Base-by-base conservation (phyloP, 345 rosid genomes). In the Acer yangbiense region DNA sequence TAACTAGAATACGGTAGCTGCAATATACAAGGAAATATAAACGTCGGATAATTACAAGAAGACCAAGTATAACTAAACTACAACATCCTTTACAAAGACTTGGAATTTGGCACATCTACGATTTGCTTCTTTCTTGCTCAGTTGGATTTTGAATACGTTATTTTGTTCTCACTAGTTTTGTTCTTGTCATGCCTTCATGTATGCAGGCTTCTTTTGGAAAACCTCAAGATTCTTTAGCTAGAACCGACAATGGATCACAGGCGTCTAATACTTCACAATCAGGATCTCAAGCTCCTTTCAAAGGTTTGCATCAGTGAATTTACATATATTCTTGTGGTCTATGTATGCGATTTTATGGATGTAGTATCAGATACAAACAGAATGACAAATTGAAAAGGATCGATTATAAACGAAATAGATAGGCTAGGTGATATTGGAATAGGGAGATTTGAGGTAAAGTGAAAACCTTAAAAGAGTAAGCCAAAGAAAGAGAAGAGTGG, bases 141-240 rank as follows among this genome's bases (percentile, higher is more conserved):
- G 29, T 4, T 39, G 48, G 65, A 57, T 58, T 58, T 58, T 58
- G 21, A 27, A 16, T 12, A 7, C 9, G 11, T 58, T n/a, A 18
- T 18, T n/a, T 58, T 1, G 63, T 9, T 58, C 25, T 6, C 20
- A 20, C 25, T 79, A 25, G 60, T 61, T 32, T n/a, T 77, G 73
- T 60, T 72, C 17, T 67, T 4, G 78, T 50, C 48, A 44, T 85
- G 69, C 72, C 32, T 25, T 75, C 79, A 80, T 60, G 17, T 39
- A 20, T 46, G 70, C 68, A 95, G 98, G 96, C 87, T 83, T 81
- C 90, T 77, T 91, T 80, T 84, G 80, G 83, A 66, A 83, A 85
- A 78, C 83, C 86, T 46, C 93, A 86, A 81, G 93, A 86, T 29
- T 81, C 90, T 77, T 77, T 83, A 81, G 87, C 75, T 65, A 74